Base-by-base conservation (phyloP, 306 rosid genomes). In the Prosopis cineraria region DNA sequence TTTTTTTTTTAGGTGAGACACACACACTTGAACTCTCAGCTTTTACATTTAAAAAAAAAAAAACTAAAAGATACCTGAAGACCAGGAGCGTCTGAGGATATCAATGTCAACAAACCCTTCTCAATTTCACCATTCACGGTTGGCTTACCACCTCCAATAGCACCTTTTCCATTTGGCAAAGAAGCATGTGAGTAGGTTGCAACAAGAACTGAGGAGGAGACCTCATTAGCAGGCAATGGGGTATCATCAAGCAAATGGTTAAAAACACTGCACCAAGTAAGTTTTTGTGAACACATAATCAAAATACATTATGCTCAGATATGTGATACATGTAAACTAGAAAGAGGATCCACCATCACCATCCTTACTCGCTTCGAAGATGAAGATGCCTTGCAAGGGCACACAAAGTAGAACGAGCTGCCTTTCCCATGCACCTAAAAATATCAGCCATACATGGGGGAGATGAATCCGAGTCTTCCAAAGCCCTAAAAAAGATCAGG, bases 341-440 rank as follows among this genome's bases (percentile, higher is more conserved):
- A 43, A 45, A 68, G 7, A 70, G 81, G 39, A 76, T 60, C 72
- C 67, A 68, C 44, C 75, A 56, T 67, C 71, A 75, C 65, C 80
- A 75, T 80, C 82, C 93, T 89, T 91, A 95, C 98, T 95, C 96
- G 99, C 94, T 93, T 81, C 91, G 86, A 75, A 95, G 81, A 62
- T 97, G 99, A 81, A 95, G 88, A 88, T 93, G 91, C 86, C 96
- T 91, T 36, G 99, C 98, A 67, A 95, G 88, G 67, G 97, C 98
- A 70, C 85, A 88, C 77, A 95, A 81, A 43, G 96, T 89, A 64
- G 79, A 83, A 52, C 90, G 97, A 78, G 98, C 90, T 3, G 88
- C 99, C 89, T 88, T 95, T 71, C 99, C 99, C 98, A 95, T 91
- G 83, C 97, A 95, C 87, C 97, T 86, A 77, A 88, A 95, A 30